phyloP scores from a whole-genome alignment of 176 grass and related monocot species.

The Hyparrhenia diplandra region DNA sequence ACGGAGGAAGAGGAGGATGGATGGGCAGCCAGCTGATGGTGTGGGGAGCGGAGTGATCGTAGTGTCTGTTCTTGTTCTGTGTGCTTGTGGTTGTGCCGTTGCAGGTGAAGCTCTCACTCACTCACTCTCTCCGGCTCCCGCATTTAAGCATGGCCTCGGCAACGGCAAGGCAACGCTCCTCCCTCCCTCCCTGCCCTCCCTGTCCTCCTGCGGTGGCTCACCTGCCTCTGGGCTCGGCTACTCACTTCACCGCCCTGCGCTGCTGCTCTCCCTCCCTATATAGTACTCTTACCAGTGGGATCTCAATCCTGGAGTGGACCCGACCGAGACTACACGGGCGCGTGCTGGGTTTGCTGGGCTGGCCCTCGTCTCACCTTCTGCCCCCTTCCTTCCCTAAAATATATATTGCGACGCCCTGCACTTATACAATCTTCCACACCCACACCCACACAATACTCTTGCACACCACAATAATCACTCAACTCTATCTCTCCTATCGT shows the following conservation, averaged over 20 bases:
- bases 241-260: too few relatives aligned
- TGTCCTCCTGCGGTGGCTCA: neutral
- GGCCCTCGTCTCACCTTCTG: neutral
- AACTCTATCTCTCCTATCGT: neutral
- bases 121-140: neutral
- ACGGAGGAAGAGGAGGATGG: neutral
- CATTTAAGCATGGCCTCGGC: constrained; percentile 34
- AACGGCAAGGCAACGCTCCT: neutral
- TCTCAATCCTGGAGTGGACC: too few relatives aligned
- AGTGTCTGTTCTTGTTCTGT: constrained; percentile 27
- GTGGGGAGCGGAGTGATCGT: constrained; percentile 22
- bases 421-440: neutral
- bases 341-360: neutral
- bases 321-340: constrained; percentile 10
- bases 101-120: constrained; percentile 9
- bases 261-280: too few relatives aligned
- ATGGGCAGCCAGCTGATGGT: constrained; percentile 27
- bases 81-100: constrained; percentile 36
- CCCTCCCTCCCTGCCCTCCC: too few relatives aligned
- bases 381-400: neutral
- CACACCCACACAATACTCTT: too few relatives aligned
- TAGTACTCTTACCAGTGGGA: too few relatives aligned
- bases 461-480: too few relatives aligned
- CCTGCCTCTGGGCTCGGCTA: neutral
- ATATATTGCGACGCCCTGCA: neutral